Evolutionary conservation across 805 yeast genomes (phyloP).

Genomic region (Osmozyma mogii): DNA sequence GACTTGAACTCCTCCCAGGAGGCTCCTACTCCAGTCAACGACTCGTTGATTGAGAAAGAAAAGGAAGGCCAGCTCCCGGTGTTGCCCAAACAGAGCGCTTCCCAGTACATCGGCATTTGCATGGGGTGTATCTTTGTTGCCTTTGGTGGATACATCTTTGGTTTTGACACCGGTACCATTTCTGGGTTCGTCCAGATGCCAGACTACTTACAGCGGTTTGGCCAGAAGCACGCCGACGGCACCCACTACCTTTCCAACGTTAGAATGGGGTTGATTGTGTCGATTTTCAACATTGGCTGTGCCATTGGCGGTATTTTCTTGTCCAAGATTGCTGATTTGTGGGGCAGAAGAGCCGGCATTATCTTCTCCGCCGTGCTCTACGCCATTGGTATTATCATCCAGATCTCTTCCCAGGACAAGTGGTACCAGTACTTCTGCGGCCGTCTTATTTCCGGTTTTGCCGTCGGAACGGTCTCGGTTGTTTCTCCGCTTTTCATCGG

Average conservation of each 20-base stretch:
- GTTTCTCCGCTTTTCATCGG: constrained; percentile 60
- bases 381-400: constrained; percentile 53
- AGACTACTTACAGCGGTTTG: constrained; percentile 49
- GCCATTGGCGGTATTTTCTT: constrained; percentile 63
- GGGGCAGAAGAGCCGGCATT: constrained; percentile 55
- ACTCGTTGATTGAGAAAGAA: too few relatives aligned
- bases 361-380: constrained; percentile 47
- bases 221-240: constrained; percentile 36
- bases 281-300: constrained; percentile 61
- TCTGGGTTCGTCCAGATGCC: constrained; percentile 63
- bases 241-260: constrained; percentile 33
- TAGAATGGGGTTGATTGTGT: constrained; percentile 45
- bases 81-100: too few relatives aligned
- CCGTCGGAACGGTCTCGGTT: constrained; percentile 66
- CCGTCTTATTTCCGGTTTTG: constrained; percentile 59
- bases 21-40: too few relatives aligned
- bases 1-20: too few relatives aligned
- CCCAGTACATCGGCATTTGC: too few relatives aligned
- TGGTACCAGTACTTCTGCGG: constrained; percentile 63
- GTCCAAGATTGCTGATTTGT: constrained; percentile 48
- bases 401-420: constrained; percentile 42
- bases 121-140: constrained; percentile 61
- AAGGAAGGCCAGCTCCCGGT: too few relatives aligned
- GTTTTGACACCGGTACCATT: constrained; percentile 75
- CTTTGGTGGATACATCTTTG: constrained; percentile 72